Percentiles rank a stretch among this genome's conserved stretches.
These are phyloP conservation scores for Naganishia friedmannii DNA, from an alignment of 768 basidiomycete genomes.

Conservation along the genomic window DNA sequence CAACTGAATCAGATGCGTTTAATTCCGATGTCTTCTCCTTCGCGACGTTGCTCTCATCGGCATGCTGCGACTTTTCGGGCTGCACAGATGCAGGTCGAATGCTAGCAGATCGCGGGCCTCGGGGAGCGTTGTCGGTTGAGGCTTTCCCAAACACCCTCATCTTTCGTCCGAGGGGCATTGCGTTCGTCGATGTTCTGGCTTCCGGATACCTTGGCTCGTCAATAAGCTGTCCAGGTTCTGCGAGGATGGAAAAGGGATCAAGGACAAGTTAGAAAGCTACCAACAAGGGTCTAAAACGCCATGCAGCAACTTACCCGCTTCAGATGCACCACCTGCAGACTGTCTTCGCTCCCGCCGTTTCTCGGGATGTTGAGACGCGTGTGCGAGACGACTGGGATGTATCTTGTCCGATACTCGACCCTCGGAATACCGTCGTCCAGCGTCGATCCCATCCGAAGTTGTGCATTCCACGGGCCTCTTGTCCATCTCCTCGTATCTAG, in stretches of 20 bases:
- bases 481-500: not conserved
- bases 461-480: not conserved
- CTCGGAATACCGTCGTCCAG: not conserved
- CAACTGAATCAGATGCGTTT: not conserved
- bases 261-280: not conserved
- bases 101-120: not conserved
- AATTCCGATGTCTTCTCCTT: not conserved
- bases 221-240: not conserved
- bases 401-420: not conserved
- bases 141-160: not conserved
- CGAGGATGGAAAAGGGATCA: not conserved
- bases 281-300: not conserved
- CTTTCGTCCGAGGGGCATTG: not conserved
- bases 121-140: not conserved
- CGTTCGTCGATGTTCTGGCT: not conserved
- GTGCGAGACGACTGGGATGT: not conserved
- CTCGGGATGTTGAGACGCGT: not conserved
- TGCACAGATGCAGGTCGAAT: not conserved
- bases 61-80: not conserved
- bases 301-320: not conserved
- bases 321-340: not conserved
- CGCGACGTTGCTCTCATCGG: not conserved
- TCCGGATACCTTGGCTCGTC: not conserved
- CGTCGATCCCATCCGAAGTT: not conserved
- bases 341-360: not conserved